phyloP scores from a whole-genome alignment of 192 early-diverging fungal genomes.

The Bifiguratus adelaidae region DNA sequence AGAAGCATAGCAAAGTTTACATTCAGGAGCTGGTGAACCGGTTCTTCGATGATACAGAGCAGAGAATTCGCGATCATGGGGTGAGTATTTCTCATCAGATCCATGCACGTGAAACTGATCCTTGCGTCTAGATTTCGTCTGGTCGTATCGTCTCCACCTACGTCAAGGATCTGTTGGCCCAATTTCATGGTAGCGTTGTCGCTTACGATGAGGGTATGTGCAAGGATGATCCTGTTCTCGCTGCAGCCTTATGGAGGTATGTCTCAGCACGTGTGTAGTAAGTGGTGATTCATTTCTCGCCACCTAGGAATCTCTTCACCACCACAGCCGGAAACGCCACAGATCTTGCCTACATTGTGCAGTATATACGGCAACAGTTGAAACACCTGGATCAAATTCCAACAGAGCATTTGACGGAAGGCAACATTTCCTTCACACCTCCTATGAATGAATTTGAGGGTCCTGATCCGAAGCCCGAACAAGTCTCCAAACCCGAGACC shows the following conservation, averaged over 20 bases:
- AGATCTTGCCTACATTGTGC: conserved; percentile 22
- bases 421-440: too few relatives aligned
- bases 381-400: conserved; percentile 19
- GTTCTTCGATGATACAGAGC: conserved; percentile 85
- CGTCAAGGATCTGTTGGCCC: conserved; percentile 69
- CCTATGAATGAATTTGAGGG: too few relatives aligned
- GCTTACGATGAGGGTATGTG: conserved; percentile 90
- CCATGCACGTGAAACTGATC: background rate
- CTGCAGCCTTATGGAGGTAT: conserved; percentile 80
- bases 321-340: conserved; percentile 14
- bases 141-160: conserved; percentile 63
- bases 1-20: conserved; percentile 64
- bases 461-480: too few relatives aligned
- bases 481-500: too few relatives aligned
- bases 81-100: conserved; percentile 25
- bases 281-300: background rate
- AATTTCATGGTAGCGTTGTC: conserved; percentile 81
- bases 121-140: conserved; percentile 43
- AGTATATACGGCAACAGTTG: conserved; percentile 21
- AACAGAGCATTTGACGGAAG: too few relatives aligned
- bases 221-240: conserved; percentile 77
- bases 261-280: background rate
- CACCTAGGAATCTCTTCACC: conserved; percentile 22
- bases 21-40: conserved; percentile 80
- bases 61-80: conserved; percentile 69